phyloP scores from a whole-genome alignment of 768 basidiomycete species.

The Agaricus subrufescens region DNA sequence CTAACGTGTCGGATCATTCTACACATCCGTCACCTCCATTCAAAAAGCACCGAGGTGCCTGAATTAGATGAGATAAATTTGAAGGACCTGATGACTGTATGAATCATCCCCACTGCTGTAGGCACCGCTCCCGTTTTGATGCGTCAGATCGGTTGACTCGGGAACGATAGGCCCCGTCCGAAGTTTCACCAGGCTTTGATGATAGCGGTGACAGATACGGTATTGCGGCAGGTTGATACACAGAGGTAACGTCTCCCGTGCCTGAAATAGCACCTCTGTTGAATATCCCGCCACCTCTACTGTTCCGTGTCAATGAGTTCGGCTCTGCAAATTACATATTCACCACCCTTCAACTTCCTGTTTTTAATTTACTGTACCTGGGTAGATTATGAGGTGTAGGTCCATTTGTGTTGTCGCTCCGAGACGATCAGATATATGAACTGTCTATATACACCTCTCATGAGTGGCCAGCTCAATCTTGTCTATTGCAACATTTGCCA shows the following conservation, averaged over 20 bases:
- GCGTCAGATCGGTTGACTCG: not conserved
- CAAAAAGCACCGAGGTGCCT: not conserved
- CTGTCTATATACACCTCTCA: too few species aligned
- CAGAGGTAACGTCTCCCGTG: too few species aligned
- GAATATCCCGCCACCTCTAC: not conserved
- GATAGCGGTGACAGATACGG: too few species aligned
- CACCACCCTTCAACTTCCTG: too few species aligned
- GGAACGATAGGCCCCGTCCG: too few species aligned
- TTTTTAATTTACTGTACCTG: too few species aligned
- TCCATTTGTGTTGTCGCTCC: not conserved
- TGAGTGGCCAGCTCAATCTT: too few species aligned
- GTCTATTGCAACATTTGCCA: too few species aligned
- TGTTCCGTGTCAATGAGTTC: not conserved
- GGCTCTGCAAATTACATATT: too few species aligned
- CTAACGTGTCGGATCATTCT: slow-evolving; percentile 5
- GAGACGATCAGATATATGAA: not conserved
- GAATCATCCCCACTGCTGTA: not conserved
- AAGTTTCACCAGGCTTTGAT: too few species aligned
- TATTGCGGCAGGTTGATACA: too few species aligned
- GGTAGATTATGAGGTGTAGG: not conserved
- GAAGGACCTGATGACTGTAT: not conserved
- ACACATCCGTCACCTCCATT: not conserved
- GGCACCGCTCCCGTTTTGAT: not conserved
- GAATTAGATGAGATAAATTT: not conserved
- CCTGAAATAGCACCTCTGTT: too few species aligned